Base-by-base conservation (phyloP, 2,329 filamentous ascomycete genomes). In the Nemania sp. region DNA sequence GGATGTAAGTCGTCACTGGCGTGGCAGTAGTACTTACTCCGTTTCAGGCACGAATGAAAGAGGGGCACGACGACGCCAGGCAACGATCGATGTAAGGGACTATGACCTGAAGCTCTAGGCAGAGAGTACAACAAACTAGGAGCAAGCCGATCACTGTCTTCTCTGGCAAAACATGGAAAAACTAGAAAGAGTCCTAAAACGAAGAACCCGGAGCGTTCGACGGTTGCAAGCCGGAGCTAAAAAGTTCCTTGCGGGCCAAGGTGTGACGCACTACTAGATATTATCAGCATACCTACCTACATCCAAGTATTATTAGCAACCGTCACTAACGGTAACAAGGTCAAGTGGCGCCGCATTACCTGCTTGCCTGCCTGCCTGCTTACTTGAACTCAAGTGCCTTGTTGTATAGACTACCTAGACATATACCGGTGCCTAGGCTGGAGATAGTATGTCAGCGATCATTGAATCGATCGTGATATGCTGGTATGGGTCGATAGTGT, bases 1-100 rank as follows among this genome's bases (percentile, higher is more conserved):
- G 72, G 68, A 62, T 74, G 68, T 62, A 66, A 47, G 59, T 53
- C 27, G 26, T 49, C 47, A 57, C 47, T 22, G 62, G 53, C 60
- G n/a, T 68, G 45, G 60, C 62, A 22, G 29, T 35, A n/a, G 60
- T 26, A 29, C 47, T 53, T 49, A 10, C 15, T 62, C 13, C 11
- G 27, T 24, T 53, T 27, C 15, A 20, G 26, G 24, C 29, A 56
- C 32, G 52, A 58, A 52, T 60, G 22, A 55, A 32, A 26, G 26
- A 20, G 43, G 51, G 22, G 29, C 43, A 29, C 41, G 20, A 41
- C 47, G 24, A 45, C 18, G 11, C 1, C 29, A 18, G 20, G 15
- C 1, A 45, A 11, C 11, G 41, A 45, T 53, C n/a, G n/a, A n/a
- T n/a, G n/a, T 29, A 47, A 52, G 55, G 11, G 53, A 60, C 51